Conservation (phyloP, 2,329 filamentous ascomycete genomes). For the Colletotrichum horii region DNA sequence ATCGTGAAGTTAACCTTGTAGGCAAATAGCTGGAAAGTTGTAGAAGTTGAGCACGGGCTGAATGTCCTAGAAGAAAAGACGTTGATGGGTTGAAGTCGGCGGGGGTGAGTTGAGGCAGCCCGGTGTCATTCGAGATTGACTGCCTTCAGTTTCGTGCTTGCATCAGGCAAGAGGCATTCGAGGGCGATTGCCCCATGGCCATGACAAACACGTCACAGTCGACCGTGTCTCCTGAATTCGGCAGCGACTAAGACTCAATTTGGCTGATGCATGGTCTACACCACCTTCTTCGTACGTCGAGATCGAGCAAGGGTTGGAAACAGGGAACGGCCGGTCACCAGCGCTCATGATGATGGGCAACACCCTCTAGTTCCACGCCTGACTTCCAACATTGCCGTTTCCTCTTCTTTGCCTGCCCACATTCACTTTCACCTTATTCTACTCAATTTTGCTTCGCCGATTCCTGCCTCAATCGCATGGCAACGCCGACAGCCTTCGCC, state of each 20-base stretch:
- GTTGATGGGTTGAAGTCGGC: neutral
- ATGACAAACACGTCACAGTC: fast-evolving
- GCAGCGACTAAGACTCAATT: neutral
- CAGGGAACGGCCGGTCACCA: neutral
- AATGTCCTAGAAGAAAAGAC: neutral
- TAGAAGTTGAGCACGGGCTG: neutral
- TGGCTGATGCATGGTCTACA: neutral
- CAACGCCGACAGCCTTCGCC: neutral
- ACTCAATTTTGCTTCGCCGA: fast-evolving
- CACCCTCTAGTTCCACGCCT: neutral
- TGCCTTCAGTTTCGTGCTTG: neutral
- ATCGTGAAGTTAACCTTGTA: neutral
- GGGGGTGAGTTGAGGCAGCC: neutral
- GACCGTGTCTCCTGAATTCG: too few relatives aligned
- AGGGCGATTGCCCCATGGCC: neutral
- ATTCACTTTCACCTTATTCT: neutral
- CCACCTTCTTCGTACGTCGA: neutral
- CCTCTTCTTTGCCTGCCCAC: neutral
- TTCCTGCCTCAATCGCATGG: neutral
- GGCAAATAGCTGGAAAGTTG: neutral
- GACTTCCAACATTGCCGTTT: neutral
- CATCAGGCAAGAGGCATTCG: neutral
- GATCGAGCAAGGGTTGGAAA: neutral
- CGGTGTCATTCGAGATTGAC: neutral
- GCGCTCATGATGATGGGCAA: too few relatives aligned